Evolutionary conservation across 2,329 filamentous ascomycete genomes (phyloP), one percentile per base, ranked within the genome.

Genomic region (Westerdykella sp.): DNA sequence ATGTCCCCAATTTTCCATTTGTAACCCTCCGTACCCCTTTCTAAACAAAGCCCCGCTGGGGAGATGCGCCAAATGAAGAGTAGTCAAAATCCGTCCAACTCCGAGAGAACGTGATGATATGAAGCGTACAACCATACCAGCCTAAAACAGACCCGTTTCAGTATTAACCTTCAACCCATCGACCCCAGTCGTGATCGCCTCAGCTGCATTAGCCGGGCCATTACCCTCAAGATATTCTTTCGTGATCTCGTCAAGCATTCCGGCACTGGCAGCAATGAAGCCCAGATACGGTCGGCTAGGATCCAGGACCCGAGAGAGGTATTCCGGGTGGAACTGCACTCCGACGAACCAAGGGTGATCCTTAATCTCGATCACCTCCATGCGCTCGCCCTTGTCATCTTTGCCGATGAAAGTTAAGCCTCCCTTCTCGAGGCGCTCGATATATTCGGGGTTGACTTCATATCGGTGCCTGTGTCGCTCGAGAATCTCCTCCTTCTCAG

Each of bases 291-390:
- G 82, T 62, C 80, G 80, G 59, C 79, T 84, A 0, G 87, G 87
- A 39, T 79, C 73, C 48, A 94, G 70, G 2, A 93, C 88, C 41
- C 84, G 77, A 54, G 78, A 84, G 40, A 87, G 73, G 62, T 91
- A 95, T 67, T 96, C 89, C 2, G 90, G 88, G 65, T 95, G 89
- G 67, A 85, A 91, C 67, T 95, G 90, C 7, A 93, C 85, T 49
- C 84, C 84, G 14, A 94, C 86, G 55, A 83, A 95, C 75, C 80
- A 95, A 0, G 85, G 85, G 64, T 95, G 88, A 51, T 91, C 82
- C 62, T 83, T 82, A 48, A 94, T 70, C 69, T 95, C 88, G 30
- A 94, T 71, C 39, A 89, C 78, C 70, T 94, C 88, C 83, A 93
- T 88, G 25, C 88, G 79, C 54, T 84, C 79, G 36, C 84, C 86